A percentile compares a stretch with the other conserved stretches of the same genome.
Evolutionary conservation across 2,329 filamentous ascomycete genomes (phyloP).

Genomic region (Podosphaera fusca): DNA sequence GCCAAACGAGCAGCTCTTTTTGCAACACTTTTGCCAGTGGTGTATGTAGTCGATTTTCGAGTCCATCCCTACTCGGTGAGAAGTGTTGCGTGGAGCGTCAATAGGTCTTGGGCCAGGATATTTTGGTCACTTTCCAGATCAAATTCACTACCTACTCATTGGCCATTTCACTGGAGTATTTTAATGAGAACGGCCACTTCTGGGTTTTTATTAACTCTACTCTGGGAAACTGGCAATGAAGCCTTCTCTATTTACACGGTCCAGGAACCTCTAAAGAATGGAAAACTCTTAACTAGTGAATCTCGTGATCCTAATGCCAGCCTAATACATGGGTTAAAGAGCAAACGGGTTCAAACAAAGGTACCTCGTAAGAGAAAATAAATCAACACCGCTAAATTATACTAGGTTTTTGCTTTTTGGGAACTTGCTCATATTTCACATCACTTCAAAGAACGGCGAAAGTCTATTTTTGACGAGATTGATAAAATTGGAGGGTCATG

Average conservation of each 20-base stretch:
- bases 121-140: slow-evolving; percentile 57
- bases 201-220: slow-evolving; percentile 39
- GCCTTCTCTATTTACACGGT: slow-evolving; percentile 64
- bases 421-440: slow-evolving; percentile 64
- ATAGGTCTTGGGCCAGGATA: slow-evolving; percentile 44
- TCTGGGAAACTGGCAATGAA: slow-evolving; percentile 59
- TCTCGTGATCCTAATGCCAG: slow-evolving; percentile 85
- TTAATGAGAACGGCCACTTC: slow-evolving; percentile 33
- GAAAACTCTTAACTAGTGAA: slow-evolving; percentile 59
- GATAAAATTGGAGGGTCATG: slow-evolving; percentile 58
- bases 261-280: slow-evolving; percentile 62
- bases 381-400: slow-evolving; percentile 5
- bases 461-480: slow-evolving; percentile 67
- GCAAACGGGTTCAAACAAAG: slow-evolving; percentile 56
- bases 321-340: slow-evolving; percentile 59
- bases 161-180: slow-evolving; percentile 33
- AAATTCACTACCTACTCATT: slow-evolving; percentile 34
- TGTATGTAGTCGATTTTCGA: slow-evolving; percentile 23
- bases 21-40: slow-evolving; percentile 19
- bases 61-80: slow-evolving; percentile 43
- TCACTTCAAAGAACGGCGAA: slow-evolving; percentile 45
- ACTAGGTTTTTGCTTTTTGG: slow-evolving; percentile 67
- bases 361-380: slow-evolving; percentile 20
- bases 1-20: slow-evolving; percentile 17
- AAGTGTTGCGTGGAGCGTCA: slow-evolving; percentile 40